Conservation (phyloP, 495 filamentous ascomycete species). For the Tricharina praecox region DNA sequence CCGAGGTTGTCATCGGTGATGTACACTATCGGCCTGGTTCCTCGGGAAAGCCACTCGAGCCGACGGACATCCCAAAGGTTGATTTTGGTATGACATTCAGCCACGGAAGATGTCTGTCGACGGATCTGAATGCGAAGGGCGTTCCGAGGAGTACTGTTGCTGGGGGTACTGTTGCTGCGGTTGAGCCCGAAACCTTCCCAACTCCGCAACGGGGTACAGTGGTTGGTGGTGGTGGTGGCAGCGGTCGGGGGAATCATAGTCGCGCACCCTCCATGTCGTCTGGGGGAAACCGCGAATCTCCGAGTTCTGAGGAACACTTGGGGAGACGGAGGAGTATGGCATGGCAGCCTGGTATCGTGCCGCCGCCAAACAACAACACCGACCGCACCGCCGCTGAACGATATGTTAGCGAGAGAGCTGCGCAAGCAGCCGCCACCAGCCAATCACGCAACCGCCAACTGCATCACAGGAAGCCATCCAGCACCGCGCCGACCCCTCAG, state of each 20-base stretch:
- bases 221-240: slow-evolving; percentile 10
- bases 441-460: slow-evolving; percentile 34
- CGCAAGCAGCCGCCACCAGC: slow-evolving; percentile 31
- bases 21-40: slow-evolving; percentile 33
- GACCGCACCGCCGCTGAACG: slow-evolving; percentile 46
- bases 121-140: slow-evolving; percentile 11
- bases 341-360: slow-evolving; percentile 60
- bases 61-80: slow-evolving; percentile 49
- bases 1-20: slow-evolving; percentile 44
- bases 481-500: background rate
- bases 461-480: slow-evolving; percentile 43
- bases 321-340: slow-evolving; percentile 43
- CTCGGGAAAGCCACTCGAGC: slow-evolving; percentile 25
- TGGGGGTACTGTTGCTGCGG: slow-evolving; percentile 13
- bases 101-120: slow-evolving; percentile 37
- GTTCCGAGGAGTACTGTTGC: too few species aligned
- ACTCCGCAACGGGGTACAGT: slow-evolving; percentile 16
- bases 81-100: slow-evolving; percentile 80
- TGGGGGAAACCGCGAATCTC: slow-evolving; percentile 8
- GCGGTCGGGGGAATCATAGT: slow-evolving; percentile 11
- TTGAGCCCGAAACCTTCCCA: slow-evolving; percentile 11
- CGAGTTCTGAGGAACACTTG: slow-evolving; percentile 16
- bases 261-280: slow-evolving; percentile 21
- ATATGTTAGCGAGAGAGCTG: slow-evolving; percentile 71
- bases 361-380: slow-evolving; percentile 31